These are phyloP conservation scores for Fraxinus ornus DNA, from an alignment of 305 asterid species.

Conservation along the genomic window DNA sequence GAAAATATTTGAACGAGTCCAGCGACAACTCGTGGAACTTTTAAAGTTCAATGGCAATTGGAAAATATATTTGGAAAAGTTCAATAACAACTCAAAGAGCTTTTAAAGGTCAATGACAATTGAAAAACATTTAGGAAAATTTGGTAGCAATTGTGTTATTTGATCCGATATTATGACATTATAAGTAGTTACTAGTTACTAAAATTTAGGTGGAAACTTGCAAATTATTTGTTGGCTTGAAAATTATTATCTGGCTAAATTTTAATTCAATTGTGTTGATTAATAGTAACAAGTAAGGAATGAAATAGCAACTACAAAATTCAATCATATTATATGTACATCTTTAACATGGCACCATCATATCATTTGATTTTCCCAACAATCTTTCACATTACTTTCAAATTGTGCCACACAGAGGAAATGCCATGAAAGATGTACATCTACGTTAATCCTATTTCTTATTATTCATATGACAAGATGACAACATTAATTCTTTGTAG, in stretches of 20 bases:
- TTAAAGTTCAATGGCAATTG: neutral
- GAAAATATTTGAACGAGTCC: neutral
- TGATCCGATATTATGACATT: neutral
- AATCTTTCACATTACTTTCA: neutral
- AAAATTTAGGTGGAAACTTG: neutral
- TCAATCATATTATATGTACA: neutral
- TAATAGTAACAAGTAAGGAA: neutral
- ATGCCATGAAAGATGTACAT: neutral
- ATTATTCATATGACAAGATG: neutral
- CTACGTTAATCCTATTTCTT: neutral
- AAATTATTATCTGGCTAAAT: neutral
- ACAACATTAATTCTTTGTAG: no score
- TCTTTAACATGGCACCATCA: neutral
- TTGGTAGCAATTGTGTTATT: no score
- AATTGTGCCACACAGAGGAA: neutral
- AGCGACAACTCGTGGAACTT: neutral
- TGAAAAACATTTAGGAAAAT: neutral
- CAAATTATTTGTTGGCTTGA: neutral
- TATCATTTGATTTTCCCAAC: neutral
- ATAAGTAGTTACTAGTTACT: neutral
- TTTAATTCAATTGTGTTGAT: neutral
- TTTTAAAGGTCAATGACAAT: neutral
- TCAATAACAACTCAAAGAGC: neutral
- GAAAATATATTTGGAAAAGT: neutral
- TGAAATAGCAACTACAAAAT: no score